These are phyloP conservation scores for Thermothielavioides terrestris DNA, from an alignment of 495 filamentous ascomycete genomes.

Conservation along the genomic window DNA sequence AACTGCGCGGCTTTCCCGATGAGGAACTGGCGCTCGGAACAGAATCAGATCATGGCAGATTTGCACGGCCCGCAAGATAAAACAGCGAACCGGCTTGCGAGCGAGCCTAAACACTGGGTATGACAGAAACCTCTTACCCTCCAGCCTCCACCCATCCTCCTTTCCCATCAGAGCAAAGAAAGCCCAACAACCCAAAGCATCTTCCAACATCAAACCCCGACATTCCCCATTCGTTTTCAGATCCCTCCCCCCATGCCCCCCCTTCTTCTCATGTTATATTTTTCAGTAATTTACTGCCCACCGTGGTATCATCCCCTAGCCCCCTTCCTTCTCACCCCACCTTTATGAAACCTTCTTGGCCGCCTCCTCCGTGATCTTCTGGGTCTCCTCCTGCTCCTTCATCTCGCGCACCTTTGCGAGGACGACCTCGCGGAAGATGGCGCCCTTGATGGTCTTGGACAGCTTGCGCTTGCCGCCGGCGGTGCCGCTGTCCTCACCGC, in stretches of 20 bases:
- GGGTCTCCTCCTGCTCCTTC: conserved; percentile 74
- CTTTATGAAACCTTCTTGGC: not conserved
- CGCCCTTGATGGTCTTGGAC: conserved; percentile 69
- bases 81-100: not conserved
- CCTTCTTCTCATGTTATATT: not conserved
- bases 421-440: conserved; percentile 96
- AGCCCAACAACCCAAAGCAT: no score
- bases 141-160: not conserved
- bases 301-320: not conserved
- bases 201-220: not conserved
- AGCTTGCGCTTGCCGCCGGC: conserved; percentile 49
- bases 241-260: not conserved
- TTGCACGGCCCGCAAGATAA: not conserved
- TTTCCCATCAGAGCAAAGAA: not conserved
- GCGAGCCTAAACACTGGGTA: not conserved
- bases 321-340: not conserved
- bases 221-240: not conserved
- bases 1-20: not conserved
- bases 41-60: not conserved
- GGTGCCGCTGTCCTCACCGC: conserved; percentile 31
- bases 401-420: conserved; percentile 90
- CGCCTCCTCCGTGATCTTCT: conserved; percentile 53
- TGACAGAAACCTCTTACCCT: not conserved
- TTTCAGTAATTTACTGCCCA: not conserved
- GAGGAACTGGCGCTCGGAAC: not conserved